Evolutionary conservation across 1,139 yeast species (phyloP).

Genomic region (Sugiyamaella xylanicola): DNA sequence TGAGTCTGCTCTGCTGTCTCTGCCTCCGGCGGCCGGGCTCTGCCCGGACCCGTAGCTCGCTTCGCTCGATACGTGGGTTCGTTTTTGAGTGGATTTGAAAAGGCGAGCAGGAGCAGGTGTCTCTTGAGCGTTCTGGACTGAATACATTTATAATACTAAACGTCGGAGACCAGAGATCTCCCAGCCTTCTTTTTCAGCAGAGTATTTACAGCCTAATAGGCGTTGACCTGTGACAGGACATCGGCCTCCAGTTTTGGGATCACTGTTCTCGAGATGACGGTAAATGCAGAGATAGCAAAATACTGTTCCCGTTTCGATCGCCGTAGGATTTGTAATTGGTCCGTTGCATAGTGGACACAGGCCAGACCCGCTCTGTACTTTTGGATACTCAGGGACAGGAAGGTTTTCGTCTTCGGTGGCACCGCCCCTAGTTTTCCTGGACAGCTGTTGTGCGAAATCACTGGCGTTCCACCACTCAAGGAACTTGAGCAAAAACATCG

Average conservation of each 20-base stretch:
- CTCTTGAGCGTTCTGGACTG: background rate
- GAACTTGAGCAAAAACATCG: conserved; percentile 81
- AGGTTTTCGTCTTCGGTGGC: conserved; percentile 45
- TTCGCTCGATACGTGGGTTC: too few relatives aligned
- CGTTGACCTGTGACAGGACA: conserved; percentile 85
- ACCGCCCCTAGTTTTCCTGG: conserved; percentile 56
- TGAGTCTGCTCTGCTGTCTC: background rate
- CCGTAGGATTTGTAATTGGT: conserved; percentile 73
- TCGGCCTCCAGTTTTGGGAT: conserved; percentile 59
- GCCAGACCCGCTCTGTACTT: conserved; percentile 9
- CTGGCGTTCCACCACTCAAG: conserved; percentile 95
- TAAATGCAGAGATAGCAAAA: conserved; percentile 88
- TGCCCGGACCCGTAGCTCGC: background rate
- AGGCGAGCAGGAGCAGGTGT: conserved; percentile 7
- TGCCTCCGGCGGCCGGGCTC: conserved; percentile 2
- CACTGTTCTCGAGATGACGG: conserved; percentile 55
- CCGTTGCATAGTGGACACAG: conserved; percentile 74
- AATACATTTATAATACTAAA: conserved; percentile 52
- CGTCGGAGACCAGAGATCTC: conserved; percentile 74
- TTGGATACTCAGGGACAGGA: conserved; percentile 52
- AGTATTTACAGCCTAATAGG: conserved; percentile 72
- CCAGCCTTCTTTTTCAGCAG: conserved; percentile 61
- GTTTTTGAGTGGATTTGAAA: too few relatives aligned
- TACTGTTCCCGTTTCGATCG: conserved; percentile 88
- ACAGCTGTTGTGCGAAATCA: conserved; percentile 65